Base-by-base conservation (phyloP, 352 stramenopile species). In the Phytophthora brassicae region DNA sequence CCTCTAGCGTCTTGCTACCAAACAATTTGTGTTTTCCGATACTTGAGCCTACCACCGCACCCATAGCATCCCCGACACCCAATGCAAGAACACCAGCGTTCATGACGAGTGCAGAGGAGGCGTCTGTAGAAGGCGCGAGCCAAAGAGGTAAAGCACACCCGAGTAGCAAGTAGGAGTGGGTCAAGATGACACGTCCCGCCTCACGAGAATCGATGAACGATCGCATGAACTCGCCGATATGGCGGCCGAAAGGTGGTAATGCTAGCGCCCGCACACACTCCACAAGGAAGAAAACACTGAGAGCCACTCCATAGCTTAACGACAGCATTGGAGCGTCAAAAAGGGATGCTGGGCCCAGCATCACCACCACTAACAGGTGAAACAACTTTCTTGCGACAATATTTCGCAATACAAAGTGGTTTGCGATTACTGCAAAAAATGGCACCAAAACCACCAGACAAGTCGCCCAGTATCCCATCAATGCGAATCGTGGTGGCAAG, bases 361-460 rank as follows among this genome's bases (percentile, higher is more conserved):
- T 87, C 20, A 89, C 8, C 11, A 93, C 86, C 9, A 86, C 79
- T 8, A 92, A 78, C n/a, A 83, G 46, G 60, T 94, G 86, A 54
- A 92, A 94, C 4, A 93, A 68, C 62, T 94, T 94, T 45, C 84
- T 67, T 17, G 86, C 78, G 23, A 94, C 70, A 56, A 94, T 94
- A 26, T 84, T 81, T 14, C 73, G 78, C 5, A 94, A 63, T 6
- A 42, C 53, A 11, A 86, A 74, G 17, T 24, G 57, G 1, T 57
- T 48, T 3, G 69, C 70, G 16, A 88, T 48, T 43, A 78, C 19
- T 2, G 74, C 66, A 45, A 88, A 88, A 3, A 81, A 54, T 16
- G 84, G 82, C 35, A 94, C 65, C 29, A 87, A 74, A 4, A 90
- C 33, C 9, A 68, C 41, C 9, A 92, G 68, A 39, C 80, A 79